Base-by-base conservation (phyloP, 139 green algal genomes). In the Eudorina sp. region DNA sequence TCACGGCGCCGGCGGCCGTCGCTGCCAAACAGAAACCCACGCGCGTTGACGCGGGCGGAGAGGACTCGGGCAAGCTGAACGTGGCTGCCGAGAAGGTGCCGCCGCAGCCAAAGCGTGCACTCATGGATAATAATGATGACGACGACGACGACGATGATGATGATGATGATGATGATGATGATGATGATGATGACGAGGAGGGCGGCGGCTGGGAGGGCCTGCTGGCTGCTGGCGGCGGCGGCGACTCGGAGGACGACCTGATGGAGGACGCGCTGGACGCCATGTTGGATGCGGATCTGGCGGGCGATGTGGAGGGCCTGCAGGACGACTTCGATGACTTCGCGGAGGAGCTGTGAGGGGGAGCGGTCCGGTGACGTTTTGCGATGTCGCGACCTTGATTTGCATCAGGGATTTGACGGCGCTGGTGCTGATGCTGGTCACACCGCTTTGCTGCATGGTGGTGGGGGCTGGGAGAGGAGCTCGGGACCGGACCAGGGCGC, bases 231-330 rank as follows among this genome's bases (percentile, higher is more conserved):
- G 5, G 4, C 68, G 36, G 38, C 51, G 83, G 27, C 23, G 48
- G 34, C 1, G 68, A 74, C 11, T 75, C 58, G 18, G 66, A 88
- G 36, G 83, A 88, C 27, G 82, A 88, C 21, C 3, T 81, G 36
- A 36, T 88, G 48, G 83, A 88, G 68, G 83, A 80, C 23, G 34
- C 68, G 9, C 38, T 88, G 43, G 83, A 88, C 4, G 83, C 83
- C 5, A 53, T 88, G 83, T 53, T 88, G 51, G 83, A 88, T 38
- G 68, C 46, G 25, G 14, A 81, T 68, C 34, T 88, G 9, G 48
- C 48, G 21, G 66, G 68, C 11, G 13, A 36, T 36, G 79, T 23
- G 3, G 68, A 72, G 18, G 31, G 21, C 36, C 5, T 68, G 34
- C 25, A 58, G 45, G 83, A 88, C 36, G 68, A 82, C 45, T 81